Percentiles rank a stretch among this genome's conserved stretches.
Evolutionary conservation across 1,139 yeast species (phyloP).

Genomic region (Suhomyces wounanorum): DNA sequence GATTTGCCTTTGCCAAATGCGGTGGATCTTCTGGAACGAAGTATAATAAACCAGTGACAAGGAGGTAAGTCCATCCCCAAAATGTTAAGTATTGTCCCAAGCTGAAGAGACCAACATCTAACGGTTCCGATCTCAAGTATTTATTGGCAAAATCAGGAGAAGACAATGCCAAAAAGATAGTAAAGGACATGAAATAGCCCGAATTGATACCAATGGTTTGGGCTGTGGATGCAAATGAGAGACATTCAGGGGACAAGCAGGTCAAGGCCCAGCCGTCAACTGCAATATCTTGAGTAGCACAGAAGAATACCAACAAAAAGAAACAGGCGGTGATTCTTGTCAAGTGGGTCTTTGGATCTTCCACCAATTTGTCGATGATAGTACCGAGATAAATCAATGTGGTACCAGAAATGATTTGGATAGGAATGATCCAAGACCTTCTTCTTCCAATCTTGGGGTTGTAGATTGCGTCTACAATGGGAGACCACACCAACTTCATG

Average conservation of each 20-base stretch:
- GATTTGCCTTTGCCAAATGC: constrained; percentile 45
- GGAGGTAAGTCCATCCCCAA: constrained; percentile 74
- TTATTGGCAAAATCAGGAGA: constrained; percentile 92
- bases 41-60: constrained; percentile 64
- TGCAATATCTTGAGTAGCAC: constrained; percentile 98
- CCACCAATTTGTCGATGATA: constrained; percentile 57
- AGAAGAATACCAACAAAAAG: constrained; percentile 75
- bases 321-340: constrained; percentile 61
- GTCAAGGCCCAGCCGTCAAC: constrained; percentile 99
- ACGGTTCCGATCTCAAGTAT: constrained; percentile 65
- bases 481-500: constrained; percentile 90
- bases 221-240: constrained; percentile 96
- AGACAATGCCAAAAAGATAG: constrained; percentile 85
- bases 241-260: constrained; percentile 70
- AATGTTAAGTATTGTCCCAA: constrained; percentile 73
- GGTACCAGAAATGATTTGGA: constrained; percentile 74
- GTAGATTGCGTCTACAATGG: constrained; percentile 88
- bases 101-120: constrained; percentile 65
- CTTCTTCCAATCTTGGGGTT: constrained; percentile 71
- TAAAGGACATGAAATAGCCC: constrained; percentile 90
- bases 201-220: constrained; percentile 93
- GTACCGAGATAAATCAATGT: constrained; percentile 66
- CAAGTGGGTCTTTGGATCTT: constrained; percentile 56
- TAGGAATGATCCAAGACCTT: constrained; percentile 92
- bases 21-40: constrained; percentile 70